A percentile compares a stretch with the other conserved stretches of the same genome.
phyloP scores from a whole-genome alignment of 371 early-diverging fungal species.

The Vairimorpha apis region DNA sequence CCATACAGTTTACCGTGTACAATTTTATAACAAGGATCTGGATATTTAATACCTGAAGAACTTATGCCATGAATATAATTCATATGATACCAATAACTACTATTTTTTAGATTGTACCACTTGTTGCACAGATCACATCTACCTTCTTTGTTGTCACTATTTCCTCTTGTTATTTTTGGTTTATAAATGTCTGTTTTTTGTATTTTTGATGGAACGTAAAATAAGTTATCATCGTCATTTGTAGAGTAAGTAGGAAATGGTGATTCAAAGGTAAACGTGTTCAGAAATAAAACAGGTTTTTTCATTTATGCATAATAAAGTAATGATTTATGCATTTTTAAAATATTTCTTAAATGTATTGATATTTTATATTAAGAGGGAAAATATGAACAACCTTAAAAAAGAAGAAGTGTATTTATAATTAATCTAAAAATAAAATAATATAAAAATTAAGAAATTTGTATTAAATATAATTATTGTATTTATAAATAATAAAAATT shows the following conservation, averaged over 20 bases:
- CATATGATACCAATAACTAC: conserved; percentile 63
- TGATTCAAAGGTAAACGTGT: background rate
- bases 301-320: background rate
- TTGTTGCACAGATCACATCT: conserved; percentile 48
- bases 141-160: conserved; percentile 50
- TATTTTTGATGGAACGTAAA: background rate
- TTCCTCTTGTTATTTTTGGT: conserved; percentile 43
- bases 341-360: too few relatives aligned
- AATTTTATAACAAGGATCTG: conserved; percentile 41
- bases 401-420: too few relatives aligned
- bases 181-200: conserved; percentile 23
- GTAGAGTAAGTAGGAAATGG: background rate
- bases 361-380: too few relatives aligned
- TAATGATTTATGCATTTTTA: background rate
- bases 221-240: too few relatives aligned
- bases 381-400: too few relatives aligned
- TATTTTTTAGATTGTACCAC: conserved; percentile 59
- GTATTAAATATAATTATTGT: too few relatives aligned
- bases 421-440: too few relatives aligned
- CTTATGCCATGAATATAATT: conserved; percentile 62
- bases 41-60: conserved; percentile 49
- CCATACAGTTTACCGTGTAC: conserved; percentile 16
- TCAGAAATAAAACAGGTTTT: conserved; percentile 7
- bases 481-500: too few relatives aligned
- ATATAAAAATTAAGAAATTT: too few relatives aligned